Evolutionary conservation across 768 basidiomycete species (phyloP).

Genomic region (Dictyophora rubrovolvata): DNA sequence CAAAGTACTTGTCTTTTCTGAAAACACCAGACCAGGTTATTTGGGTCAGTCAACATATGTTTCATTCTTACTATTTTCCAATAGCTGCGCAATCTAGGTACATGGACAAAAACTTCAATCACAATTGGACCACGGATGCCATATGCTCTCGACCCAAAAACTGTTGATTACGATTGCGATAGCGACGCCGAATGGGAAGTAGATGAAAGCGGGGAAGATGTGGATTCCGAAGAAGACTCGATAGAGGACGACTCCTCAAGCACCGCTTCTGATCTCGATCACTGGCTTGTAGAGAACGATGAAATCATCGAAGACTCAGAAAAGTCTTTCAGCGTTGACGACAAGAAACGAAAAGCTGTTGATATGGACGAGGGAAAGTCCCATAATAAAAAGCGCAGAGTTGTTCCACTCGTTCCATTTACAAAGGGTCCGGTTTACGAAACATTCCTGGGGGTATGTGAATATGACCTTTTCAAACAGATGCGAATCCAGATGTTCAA

Average conservation of each 20-base stretch:
- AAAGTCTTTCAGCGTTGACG: conserved; percentile 24
- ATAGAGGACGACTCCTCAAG: conserved; percentile 61
- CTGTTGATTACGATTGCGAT: conserved; percentile 85
- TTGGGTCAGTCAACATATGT: conserved; percentile 38
- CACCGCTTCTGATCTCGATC: conserved; percentile 66
- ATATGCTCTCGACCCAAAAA: conserved; percentile 63
- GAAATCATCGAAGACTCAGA: conserved; percentile 26
- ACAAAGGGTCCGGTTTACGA: conserved; percentile 82
- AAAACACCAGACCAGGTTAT: conserved; percentile 85
- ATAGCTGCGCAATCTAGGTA: conserved; percentile 27
- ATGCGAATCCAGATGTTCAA: conserved; percentile 81
- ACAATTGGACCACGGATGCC: conserved; percentile 77
- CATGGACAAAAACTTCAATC: conserved; percentile 78
- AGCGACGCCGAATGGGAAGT: conserved; percentile 96
- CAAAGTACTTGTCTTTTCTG: conserved; percentile 76
- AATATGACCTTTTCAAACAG: conserved; percentile 57
- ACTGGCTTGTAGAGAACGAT: conserved; percentile 72
- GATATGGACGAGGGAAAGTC: conserved; percentile 32
- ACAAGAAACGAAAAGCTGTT: conserved; percentile 53
- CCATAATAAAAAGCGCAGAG: conserved; percentile 55
- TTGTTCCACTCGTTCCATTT: conserved; percentile 71
- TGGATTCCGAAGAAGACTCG: conserved; percentile 35
- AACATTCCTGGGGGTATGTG: conserved; percentile 49
- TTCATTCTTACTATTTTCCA: not conserved
- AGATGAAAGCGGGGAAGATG: conserved; percentile 72